phyloP scores from a whole-genome alignment of 352 stramenopile genomes.

The Elongisporangium undulatum region DNA sequence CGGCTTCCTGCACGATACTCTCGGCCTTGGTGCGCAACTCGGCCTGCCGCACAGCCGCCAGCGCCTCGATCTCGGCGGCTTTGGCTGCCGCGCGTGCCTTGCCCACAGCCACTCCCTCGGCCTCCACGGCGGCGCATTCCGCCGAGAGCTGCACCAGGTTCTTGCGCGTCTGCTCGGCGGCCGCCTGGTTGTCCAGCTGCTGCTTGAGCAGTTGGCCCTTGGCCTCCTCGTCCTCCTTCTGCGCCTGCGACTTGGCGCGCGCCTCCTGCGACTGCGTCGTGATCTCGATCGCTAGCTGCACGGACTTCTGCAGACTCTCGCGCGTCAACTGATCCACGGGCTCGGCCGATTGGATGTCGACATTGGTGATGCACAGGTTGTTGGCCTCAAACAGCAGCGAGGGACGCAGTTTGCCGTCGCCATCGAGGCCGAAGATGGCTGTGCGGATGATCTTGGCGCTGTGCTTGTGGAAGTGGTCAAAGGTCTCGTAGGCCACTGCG shows the following conservation, averaged over 20 bases:
- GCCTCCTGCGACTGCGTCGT: slow-evolving; percentile 82
- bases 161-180: slow-evolving; percentile 67
- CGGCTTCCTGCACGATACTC: slow-evolving; percentile 62
- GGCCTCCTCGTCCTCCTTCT: slow-evolving; percentile 79
- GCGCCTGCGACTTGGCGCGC: slow-evolving; percentile 66
- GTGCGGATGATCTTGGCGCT: slow-evolving; percentile 75
- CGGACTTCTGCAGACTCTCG: slow-evolving; percentile 74
- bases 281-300: slow-evolving; percentile 84
- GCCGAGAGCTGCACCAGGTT: slow-evolving; percentile 69
- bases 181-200: slow-evolving; percentile 75
- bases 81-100: slow-evolving; percentile 52
- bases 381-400: slow-evolving; percentile 67
- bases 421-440: slow-evolving; percentile 72
- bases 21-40: slow-evolving; percentile 62
- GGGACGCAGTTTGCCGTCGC: slow-evolving; percentile 42
- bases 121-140: slow-evolving; percentile 66
- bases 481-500: slow-evolving; percentile 64
- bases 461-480: slow-evolving; percentile 85
- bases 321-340: slow-evolving; percentile 68
- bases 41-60: slow-evolving; percentile 64
- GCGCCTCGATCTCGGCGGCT: slow-evolving; percentile 66
- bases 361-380: slow-evolving; percentile 78
- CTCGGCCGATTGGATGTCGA: slow-evolving; percentile 78
- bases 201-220: slow-evolving; percentile 70
- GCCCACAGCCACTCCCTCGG: slow-evolving; percentile 59